Conservation (phyloP, 495 filamentous ascomycete species). For the Achaetomiella virescens region DNA sequence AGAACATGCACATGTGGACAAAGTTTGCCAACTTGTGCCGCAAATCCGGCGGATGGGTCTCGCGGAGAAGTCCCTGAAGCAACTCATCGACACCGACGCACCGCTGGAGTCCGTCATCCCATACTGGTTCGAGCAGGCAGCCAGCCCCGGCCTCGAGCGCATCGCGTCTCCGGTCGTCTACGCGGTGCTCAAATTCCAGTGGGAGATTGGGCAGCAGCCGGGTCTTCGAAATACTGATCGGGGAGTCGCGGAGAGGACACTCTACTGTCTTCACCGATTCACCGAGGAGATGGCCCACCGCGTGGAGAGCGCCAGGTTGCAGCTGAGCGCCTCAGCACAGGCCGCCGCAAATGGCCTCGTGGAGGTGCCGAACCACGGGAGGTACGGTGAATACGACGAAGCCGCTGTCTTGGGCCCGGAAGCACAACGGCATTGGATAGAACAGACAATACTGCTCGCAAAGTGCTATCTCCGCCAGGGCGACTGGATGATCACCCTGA, state of each 20-base stretch:
- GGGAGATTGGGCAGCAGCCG: slow-evolving; percentile 63
- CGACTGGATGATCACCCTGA: slow-evolving; percentile 82
- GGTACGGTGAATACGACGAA: slow-evolving; percentile 56
- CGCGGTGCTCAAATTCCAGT: slow-evolving; percentile 89
- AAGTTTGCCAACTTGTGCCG: slow-evolving; percentile 97
- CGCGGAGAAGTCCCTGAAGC: slow-evolving; percentile 92
- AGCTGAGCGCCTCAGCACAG: slow-evolving; percentile 50
- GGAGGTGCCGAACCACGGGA: slow-evolving; percentile 44
- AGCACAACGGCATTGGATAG: slow-evolving; percentile 43
- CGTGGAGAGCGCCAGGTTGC: slow-evolving; percentile 49
- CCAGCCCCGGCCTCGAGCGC: slow-evolving; percentile 25
- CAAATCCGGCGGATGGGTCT: slow-evolving; percentile 88
- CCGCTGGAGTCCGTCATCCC: slow-evolving; percentile 55
- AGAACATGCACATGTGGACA: slow-evolving; percentile 98
- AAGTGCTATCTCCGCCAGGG: slow-evolving; percentile 94
- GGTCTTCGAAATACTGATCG: slow-evolving; percentile 33
- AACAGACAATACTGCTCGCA: slow-evolving; percentile 72
- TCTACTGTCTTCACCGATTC: slow-evolving; percentile 76
- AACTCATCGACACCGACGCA: slow-evolving; percentile 54
- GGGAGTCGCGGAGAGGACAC: slow-evolving; percentile 50
- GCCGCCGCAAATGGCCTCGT: slow-evolving; percentile 43
- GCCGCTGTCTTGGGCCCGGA: slow-evolving; percentile 34
- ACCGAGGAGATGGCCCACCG: slow-evolving; percentile 71
- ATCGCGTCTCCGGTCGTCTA: slow-evolving; percentile 78
- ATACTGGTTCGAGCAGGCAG: slow-evolving; percentile 48